Conservation (phyloP, 2,329 filamentous ascomycete species). For the Rachicladosporium sp. region DNA sequence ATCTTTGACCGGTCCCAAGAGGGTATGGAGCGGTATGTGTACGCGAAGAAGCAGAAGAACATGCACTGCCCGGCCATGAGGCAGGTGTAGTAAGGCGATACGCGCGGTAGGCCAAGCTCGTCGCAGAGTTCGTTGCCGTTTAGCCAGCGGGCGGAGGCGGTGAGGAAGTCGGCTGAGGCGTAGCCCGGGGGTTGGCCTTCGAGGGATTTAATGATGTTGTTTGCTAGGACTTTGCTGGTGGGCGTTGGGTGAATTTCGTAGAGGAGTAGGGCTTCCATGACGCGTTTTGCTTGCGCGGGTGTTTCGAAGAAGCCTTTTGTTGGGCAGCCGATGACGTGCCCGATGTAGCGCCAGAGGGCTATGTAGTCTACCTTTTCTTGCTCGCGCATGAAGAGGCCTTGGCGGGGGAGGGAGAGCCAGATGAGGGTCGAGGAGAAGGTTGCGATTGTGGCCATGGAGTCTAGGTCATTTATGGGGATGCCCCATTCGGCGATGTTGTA, state of each 20-base stretch:
- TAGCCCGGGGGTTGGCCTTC: constrained; percentile 53
- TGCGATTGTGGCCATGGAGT: constrained; percentile 58
- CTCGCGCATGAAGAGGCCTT: constrained; percentile 53
- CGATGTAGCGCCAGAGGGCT: constrained; percentile 65
- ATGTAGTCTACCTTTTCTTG: constrained; percentile 58
- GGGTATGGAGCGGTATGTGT: constrained; percentile 38
- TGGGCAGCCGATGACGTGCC: constrained; percentile 58
- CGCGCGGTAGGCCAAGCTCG: constrained; percentile 46
- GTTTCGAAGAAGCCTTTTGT: constrained; percentile 45
- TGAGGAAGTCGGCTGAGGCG: constrained; percentile 53
- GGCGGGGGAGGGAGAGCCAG: constrained; percentile 57
- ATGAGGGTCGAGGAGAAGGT: constrained; percentile 58
- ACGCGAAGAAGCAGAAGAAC: constrained; percentile 48
- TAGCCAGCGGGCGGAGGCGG: constrained; percentile 55
- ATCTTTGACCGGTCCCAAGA: constrained; percentile 42
- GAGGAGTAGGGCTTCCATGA: constrained; percentile 56
- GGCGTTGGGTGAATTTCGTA: constrained; percentile 55
- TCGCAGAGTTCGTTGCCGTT: constrained; percentile 54
- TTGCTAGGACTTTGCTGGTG: constrained; percentile 52
- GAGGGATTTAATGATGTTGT: constrained; percentile 63
- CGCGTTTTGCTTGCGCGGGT: constrained; percentile 42
- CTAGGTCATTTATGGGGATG: constrained; percentile 63
- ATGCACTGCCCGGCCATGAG: constrained; percentile 54
- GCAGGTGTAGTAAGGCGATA: constrained; percentile 45
- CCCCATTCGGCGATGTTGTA: constrained; percentile 48